Base-by-base conservation (phyloP, 2,329 filamentous ascomycete genomes). In the Diaporthe helianthi region DNA sequence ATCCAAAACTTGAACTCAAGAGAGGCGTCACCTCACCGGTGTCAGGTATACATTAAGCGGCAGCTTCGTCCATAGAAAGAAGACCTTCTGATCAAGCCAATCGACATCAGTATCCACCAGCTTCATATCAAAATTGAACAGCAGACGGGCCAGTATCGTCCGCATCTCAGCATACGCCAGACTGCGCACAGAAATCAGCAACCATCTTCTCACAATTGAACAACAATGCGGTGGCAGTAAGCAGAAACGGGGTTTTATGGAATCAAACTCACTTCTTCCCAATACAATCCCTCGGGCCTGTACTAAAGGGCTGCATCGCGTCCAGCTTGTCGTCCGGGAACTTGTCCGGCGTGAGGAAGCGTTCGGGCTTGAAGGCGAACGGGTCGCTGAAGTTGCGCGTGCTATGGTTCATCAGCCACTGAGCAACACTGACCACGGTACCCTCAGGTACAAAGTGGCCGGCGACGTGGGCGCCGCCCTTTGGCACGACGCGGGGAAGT, bases 81-180 rank as follows among this genome's bases (percentile, higher is more conserved):
- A 83, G n/a, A 78, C 75, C 58, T 75, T 76, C 71, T 84, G 82
- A 8, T 76, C 73, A 9, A 81, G 72, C 83, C 83, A 85, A 36
- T 76, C 70, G 4, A 72, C 38, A 38, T 77, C 77, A n/a, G 80
- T 77, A 5, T 81, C 75, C 1, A 77, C 77, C 33, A 85, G 74
- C 47, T 75, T 73, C 69, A 85, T 68, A 68, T 87, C 84, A 72
- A 86, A 87, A 60, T 83, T 83, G 75, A 79, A 86, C 0, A 87
- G 71, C 6, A 87, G 72, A 2, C 80, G 80, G 0, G 82, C 80
- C 8, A 87, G 73, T 46, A 86, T 82, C 6, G 85, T 74, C 5
- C 84, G 79, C 79, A 86, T 83, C 73, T 87, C 84, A 24, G 81
- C 78, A 61, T 84, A 84, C 3, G 84, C 84, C 46, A 87, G 76